phyloP scores from a whole-genome alignment of 2,329 filamentous ascomycete genomes.

The Colletotrichum tabaci region DNA sequence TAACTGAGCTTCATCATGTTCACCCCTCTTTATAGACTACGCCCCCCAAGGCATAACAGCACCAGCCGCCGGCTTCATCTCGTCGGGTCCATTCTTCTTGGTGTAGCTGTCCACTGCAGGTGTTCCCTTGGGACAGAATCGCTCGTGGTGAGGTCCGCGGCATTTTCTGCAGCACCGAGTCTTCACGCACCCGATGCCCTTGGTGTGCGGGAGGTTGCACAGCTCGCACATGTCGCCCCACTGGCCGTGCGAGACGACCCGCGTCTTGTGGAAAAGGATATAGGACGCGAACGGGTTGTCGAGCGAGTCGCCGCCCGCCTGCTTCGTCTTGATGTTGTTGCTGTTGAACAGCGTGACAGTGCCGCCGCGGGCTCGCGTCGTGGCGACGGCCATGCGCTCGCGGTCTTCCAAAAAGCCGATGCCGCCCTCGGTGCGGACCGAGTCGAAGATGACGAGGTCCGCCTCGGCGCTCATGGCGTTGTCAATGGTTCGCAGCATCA shows the following conservation, averaged over 20 bases:
- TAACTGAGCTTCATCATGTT: not conserved
- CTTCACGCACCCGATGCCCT: not conserved
- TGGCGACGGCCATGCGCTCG: conserved; percentile 19
- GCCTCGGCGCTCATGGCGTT: conserved; percentile 31
- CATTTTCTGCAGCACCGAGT: not conserved
- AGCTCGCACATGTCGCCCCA: not conserved
- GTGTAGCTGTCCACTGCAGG: not conserved
- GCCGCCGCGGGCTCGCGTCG: conserved; percentile 25
- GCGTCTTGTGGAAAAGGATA: not conserved
- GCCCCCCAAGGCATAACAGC: not conserved
- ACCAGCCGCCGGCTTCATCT: not conserved
- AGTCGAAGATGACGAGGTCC: conserved; percentile 31
- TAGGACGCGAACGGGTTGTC: conserved; percentile 3
- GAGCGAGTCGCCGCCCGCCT: not conserved
- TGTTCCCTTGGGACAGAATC: not conserved
- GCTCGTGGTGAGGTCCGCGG: not conserved
- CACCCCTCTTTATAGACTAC: not conserved
- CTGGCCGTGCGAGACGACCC: not conserved
- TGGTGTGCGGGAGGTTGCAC: not conserved
- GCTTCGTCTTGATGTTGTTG: not conserved
- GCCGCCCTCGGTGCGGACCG: conserved; percentile 10
- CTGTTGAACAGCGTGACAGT: conserved; percentile 14
- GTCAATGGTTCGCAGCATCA: conserved; percentile 18
- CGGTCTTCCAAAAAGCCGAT: conserved; percentile 24
- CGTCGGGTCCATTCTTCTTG: not conserved